Conservation (phyloP, 2,329 filamentous ascomycete species). For the Colletotrichum tabaci region DNA sequence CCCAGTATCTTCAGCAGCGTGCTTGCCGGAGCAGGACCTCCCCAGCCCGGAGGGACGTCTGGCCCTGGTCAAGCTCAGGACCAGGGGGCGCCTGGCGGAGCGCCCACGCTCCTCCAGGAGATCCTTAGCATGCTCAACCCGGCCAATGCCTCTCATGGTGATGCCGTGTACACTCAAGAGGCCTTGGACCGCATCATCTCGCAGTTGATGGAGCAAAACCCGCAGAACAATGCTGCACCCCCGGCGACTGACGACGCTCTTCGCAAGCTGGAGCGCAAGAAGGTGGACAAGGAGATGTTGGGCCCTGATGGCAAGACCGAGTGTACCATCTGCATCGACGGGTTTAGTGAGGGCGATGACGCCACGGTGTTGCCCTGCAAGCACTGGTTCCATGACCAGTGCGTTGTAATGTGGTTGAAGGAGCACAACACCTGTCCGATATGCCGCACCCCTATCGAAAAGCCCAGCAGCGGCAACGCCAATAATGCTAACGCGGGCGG, state of each 20-base stretch:
- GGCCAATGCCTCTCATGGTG: constrained; percentile 72
- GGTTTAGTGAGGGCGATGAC: constrained; percentile 79
- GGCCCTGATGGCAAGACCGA: constrained; percentile 78
- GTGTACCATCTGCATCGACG: constrained; percentile 96
- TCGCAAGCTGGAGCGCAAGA: constrained; percentile 78
- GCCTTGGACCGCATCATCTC: constrained; percentile 91
- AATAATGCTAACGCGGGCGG: constrained; percentile 31
- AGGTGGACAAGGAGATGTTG: constrained; percentile 79
- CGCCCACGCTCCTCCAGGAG: constrained; percentile 60
- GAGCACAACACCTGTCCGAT: constrained; percentile 96
- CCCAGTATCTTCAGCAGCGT: constrained; percentile 64
- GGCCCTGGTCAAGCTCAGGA: constrained; percentile 38
- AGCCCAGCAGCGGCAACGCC: constrained; percentile 46
- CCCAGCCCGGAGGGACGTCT: constrained; percentile 46
- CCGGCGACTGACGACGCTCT: constrained; percentile 86
- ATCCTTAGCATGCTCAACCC: constrained; percentile 70
- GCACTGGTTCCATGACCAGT: constrained; percentile 93
- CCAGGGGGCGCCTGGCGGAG: constrained; percentile 29
- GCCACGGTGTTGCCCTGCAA: constrained; percentile 87
- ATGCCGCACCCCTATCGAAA: constrained; percentile 74
- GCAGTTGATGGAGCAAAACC: constrained; percentile 88
- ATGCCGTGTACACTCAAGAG: constrained; percentile 92
- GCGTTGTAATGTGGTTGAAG: constrained; percentile 85
- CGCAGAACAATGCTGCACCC: constrained; percentile 82
- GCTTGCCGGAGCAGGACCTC: constrained; percentile 57